Evolutionary conservation across 208 protist genomes (phyloP).

Genomic region (Blastocrithidia nonstop): DNA sequence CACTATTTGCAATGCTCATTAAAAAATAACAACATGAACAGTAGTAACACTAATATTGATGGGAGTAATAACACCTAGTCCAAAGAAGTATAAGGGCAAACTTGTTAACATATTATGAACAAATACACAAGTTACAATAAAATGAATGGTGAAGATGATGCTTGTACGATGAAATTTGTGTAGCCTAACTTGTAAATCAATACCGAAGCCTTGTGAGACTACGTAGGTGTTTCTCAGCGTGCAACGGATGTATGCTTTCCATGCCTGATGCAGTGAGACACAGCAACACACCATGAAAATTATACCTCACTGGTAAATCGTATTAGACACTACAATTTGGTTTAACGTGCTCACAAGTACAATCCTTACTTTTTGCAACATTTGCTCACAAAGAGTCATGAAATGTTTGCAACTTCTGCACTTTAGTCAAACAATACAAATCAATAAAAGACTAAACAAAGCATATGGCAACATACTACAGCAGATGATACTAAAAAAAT

Average conservation of each 20-base stretch:
- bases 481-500: not conserved
- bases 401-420: not conserved
- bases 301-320: slow-evolving; percentile 24
- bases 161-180: slow-evolving; percentile 47
- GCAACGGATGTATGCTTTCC: slow-evolving; percentile 69
- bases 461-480: not conserved
- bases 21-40: too few relatives aligned
- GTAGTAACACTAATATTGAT: not conserved
- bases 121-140: slow-evolving; percentile 32
- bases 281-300: slow-evolving; percentile 31
- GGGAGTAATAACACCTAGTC: slow-evolving; percentile 17
- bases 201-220: slow-evolving; percentile 10
- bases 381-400: too few relatives aligned
- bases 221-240: slow-evolving; percentile 51
- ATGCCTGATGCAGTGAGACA: slow-evolving; percentile 52
- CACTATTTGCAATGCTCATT: too few relatives aligned
- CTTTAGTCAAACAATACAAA: too few relatives aligned
- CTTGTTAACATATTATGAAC: too few relatives aligned
- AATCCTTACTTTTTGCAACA: slow-evolving; percentile 17
- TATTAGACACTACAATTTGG: slow-evolving; percentile 20
- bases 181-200: slow-evolving; percentile 6
- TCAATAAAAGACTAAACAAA: not conserved
- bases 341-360: slow-evolving; percentile 16
- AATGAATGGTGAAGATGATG: slow-evolving; percentile 39
- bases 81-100: too few relatives aligned